phyloP scores from a whole-genome alignment of 2,329 filamentous ascomycete genomes.

The Hansfordia pulvinata region DNA sequence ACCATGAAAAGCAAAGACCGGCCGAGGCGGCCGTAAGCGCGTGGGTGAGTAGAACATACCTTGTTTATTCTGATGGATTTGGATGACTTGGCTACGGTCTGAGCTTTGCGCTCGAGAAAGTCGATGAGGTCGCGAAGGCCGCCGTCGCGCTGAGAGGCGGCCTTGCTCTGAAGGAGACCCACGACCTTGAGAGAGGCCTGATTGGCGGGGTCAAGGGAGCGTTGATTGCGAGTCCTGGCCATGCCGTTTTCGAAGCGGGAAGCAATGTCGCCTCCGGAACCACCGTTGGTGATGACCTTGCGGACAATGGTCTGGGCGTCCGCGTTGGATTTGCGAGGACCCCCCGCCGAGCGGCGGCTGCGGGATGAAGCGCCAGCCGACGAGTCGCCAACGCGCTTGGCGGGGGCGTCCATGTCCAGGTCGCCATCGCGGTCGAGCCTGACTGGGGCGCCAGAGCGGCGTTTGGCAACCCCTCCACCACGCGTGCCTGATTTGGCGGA shows the following conservation, averaged over 20 bases:
- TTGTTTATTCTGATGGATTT: constrained; percentile 55
- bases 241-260: constrained; percentile 8
- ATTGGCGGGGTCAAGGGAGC: constrained; percentile 12
- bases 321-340: constrained; percentile 11
- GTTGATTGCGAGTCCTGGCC: constrained; percentile 8
- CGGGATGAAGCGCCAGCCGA: constrained; percentile 6
- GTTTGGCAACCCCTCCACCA: constrained; percentile 39
- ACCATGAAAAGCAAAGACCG: too few species aligned
- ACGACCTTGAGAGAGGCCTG: constrained; percentile 32
- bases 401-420: constrained; percentile 40
- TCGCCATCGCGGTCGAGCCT: constrained; percentile 43
- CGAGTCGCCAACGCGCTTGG: constrained; percentile 16
- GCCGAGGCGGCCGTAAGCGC: too few species aligned
- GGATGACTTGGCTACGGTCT: constrained; percentile 32
- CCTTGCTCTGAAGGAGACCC: constrained; percentile 57
- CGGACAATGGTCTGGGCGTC: constrained; percentile 28
- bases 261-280: constrained; percentile 17
- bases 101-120: constrained; percentile 61
- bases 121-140: constrained; percentile 50
- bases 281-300: constrained; percentile 26
- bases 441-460: constrained; percentile 19
- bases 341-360: constrained; percentile 6
- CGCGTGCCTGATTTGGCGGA: too few species aligned
- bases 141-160: constrained; percentile 50
- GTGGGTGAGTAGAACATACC: constrained; percentile 49